These are phyloP conservation scores for Cercospora sojina DNA, from an alignment of 2,329 filamentous ascomycete species.

Conservation along the genomic window DNA sequence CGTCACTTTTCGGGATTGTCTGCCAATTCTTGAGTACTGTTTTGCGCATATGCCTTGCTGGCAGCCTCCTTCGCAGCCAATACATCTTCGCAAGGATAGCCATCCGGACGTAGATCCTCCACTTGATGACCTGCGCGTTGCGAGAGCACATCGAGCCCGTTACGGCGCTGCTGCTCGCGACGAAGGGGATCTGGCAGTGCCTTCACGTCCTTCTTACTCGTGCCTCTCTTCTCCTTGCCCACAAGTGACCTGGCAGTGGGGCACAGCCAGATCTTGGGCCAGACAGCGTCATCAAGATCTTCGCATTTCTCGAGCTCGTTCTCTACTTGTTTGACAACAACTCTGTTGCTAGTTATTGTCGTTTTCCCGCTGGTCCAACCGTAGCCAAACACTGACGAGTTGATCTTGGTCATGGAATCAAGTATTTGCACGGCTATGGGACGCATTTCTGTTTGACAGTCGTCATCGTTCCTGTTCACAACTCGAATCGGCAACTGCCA, in stretches of 20 bases:
- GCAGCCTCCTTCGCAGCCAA: slow-evolving; percentile 18
- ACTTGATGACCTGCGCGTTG: slow-evolving; percentile 30
- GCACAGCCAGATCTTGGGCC: slow-evolving; percentile 64
- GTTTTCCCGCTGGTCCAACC: slow-evolving; percentile 65
- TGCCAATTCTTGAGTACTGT: neutral
- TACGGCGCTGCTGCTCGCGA: slow-evolving; percentile 34
- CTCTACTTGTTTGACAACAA: slow-evolving; percentile 66
- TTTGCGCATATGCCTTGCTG: neutral
- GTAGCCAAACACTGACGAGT: slow-evolving; percentile 69
- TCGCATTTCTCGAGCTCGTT: slow-evolving; percentile 55
- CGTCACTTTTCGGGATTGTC: neutral
- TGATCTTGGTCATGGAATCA: slow-evolving; percentile 58
- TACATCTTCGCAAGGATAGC: slow-evolving; percentile 29
- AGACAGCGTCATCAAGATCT: slow-evolving; percentile 50
- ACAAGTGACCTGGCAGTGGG: slow-evolving; percentile 65
- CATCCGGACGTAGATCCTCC: slow-evolving; percentile 34
- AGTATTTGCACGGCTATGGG: slow-evolving; percentile 46
- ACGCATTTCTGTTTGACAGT: slow-evolving; percentile 47
- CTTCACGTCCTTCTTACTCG: slow-evolving; percentile 31
- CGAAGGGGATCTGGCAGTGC: slow-evolving; percentile 34
- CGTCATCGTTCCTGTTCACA: slow-evolving; percentile 47
- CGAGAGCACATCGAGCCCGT: slow-evolving; percentile 35
- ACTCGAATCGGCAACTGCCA: slow-evolving; percentile 62
- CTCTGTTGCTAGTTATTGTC: slow-evolving; percentile 70
- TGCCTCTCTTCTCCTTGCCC: slow-evolving; percentile 58